Base-by-base conservation (phyloP, 306 rosid genomes). In the Begonia peltatifolia region DNA sequence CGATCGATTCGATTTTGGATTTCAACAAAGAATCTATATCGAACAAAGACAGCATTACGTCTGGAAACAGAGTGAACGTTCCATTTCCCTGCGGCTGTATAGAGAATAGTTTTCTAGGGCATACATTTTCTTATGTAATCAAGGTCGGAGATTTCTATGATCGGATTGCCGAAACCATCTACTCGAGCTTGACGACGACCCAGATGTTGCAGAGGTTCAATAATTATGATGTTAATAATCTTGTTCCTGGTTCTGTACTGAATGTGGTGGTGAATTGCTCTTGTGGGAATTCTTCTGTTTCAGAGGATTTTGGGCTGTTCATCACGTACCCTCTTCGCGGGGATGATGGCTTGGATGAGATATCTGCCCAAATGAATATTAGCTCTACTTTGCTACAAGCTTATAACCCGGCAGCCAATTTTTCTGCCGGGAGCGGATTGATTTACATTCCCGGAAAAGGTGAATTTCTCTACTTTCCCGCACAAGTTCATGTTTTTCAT, bases 361-460 rank as follows among this genome's bases (percentile, higher is more conserved):
- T 81, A 50, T 58, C 76, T 0, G 30, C 9, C 0, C 5, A 14
- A 0, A 46, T 59, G 16, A 50, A 46, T 1, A 38, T 87, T 58
- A 62, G 62, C 30, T 11, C 42, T 0, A 53, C 35, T 5, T 52
- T 76, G 78, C 68, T 90, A 60, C 80, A 61, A 80, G 54, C 61
- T 1, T 85, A 70, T 22, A 87, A 87, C 60, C 71, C 54, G 0
- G 70, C 57, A 13, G 87, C 61, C 54, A 61, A 83, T 71, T 83
- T 83, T 56, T 74, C 67, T 57, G 14, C n/a, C 18, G 87, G 63
- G 11, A 69, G 67, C 43, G 86, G 83, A 3, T 22, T 68, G 41
- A 67, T 76, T 63, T 76, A 61, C 54, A 63, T 83, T 58, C 94
- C 94, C 0, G 81, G 79, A 35, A 80, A 55, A 81, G 96, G 96